Evolutionary conservation across 1,284 basidiomycete genomes (phyloP).

Genomic region (Ustilago bromivora): DNA sequence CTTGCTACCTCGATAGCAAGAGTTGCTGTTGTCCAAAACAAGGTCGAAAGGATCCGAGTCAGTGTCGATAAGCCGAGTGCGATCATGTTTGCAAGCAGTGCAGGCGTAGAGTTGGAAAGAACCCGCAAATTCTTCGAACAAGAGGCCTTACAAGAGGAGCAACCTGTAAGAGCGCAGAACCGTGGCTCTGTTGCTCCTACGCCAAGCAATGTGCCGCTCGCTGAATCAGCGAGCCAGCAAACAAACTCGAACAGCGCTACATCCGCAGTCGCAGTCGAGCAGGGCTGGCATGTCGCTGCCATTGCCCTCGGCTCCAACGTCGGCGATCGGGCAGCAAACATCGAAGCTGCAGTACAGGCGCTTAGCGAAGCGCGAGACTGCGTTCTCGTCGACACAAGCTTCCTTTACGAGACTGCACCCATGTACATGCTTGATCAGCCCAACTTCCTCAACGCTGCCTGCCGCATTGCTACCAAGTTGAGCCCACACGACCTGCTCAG

Average conservation of each 20-base stretch:
- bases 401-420: conserved; percentile 91
- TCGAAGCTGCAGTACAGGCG: conserved; percentile 79
- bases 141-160: conserved; percentile 38
- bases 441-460: conserved; percentile 88
- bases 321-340: conserved; percentile 86
- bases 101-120: conserved; percentile 76
- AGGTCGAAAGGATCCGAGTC: conserved; percentile 70
- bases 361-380: conserved; percentile 59
- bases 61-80: conserved; percentile 83
- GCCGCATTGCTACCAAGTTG: conserved; percentile 83
- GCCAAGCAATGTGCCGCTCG: not conserved
- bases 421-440: conserved; percentile 97
- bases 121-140: conserved; percentile 70
- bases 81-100: conserved; percentile 77
- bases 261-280: conserved; percentile 2
- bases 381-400: conserved; percentile 80
- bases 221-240: not conserved
- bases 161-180: conserved; percentile 18
- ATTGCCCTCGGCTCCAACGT: conserved; percentile 91
- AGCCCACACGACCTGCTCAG: conserved; percentile 76
- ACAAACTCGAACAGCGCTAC: not conserved
- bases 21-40: conserved; percentile 70
- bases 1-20: conserved; percentile 77
- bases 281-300: conserved; percentile 72
- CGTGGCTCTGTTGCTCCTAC: not conserved